Evolutionary conservation across 106 monocot species (phyloP), one percentile per base, ranked within the genome.

Genomic region (Platanthera guangdongensis): DNA sequence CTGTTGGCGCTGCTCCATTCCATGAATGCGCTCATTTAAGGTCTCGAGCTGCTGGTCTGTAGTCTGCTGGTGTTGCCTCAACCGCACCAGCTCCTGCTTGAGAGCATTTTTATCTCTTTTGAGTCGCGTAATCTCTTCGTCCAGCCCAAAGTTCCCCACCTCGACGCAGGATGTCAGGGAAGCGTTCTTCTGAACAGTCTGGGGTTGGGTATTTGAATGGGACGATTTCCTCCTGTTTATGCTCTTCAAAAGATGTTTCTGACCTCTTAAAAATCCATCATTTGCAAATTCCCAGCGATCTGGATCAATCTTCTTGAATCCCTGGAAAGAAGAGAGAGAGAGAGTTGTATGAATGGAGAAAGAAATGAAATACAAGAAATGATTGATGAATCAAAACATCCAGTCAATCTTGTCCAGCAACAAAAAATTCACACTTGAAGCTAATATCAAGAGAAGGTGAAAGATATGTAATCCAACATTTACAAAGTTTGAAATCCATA

Each of bases 51-150:
- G 83, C 73, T 75, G 10, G 67, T 81, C 76, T 54, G 81, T 75
- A 9, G 75, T 15, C 52, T 87, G 83, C 62, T 83, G 87, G 15
- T 87, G 87, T 18, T 87, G 83, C 71, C 81, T 83, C 13, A 87
- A 50, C 81, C 70, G 81, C 5, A 81, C 68, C 4, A 83, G 68
- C 45, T 87, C 87, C 71, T 81, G 81, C 87, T 81, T 87, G 75
- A 87, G 83, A n/a, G 81, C 74, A 45, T 81, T 71, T 50, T 81
- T 87, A 63, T 83, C 87, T 13, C 83, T 77, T 54, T 87, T 87
- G 28, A 87, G 87, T 75, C 80, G 81, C 68, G 81, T 81, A 32
- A 83, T 77, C 68, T 87, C 87, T 76, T 83, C 87, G 14, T 83
- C 83, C 52, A 87, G 30, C 16, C 80, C 83, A 63, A 83, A 83